These are phyloP conservation scores for Tuber magnatum DNA, from an alignment of 495 filamentous ascomycete species.

Conservation along the genomic window DNA sequence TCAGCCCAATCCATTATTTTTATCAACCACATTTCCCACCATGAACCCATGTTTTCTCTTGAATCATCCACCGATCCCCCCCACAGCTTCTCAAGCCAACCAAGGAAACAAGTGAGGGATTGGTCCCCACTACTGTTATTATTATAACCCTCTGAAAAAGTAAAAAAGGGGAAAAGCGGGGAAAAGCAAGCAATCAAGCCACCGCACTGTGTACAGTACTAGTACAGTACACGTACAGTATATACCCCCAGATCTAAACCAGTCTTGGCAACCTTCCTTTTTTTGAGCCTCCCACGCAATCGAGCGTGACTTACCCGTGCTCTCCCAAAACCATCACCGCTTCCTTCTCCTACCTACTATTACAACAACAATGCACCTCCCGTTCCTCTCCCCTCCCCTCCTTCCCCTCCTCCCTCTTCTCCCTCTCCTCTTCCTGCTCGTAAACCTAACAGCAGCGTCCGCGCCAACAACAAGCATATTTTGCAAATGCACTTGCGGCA, in stretches of 20 bases:
- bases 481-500: constrained; percentile 96
- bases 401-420: no score
- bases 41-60: not conserved
- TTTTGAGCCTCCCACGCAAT: constrained; percentile 12
- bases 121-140: not conserved
- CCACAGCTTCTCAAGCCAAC: not conserved
- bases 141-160: not conserved
- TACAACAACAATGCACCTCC: constrained; percentile 9
- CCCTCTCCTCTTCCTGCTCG: constrained; percentile 16
- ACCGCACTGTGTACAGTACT: no score
- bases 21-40: not conserved
- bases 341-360: not conserved
- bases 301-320: not conserved
- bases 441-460: not conserved
- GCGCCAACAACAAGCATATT: constrained; percentile 61
- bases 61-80: not conserved
- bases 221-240: no score
- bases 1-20: not conserved
- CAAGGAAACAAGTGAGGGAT: not conserved
- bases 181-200: constrained; percentile 5
- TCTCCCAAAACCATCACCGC: constrained; percentile 1
- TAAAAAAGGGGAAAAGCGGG: not conserved
- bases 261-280: constrained; percentile 24
- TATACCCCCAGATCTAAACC: not conserved
- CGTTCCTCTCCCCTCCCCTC: constrained; percentile 1